Conservation (phyloP, 352 stramenopile species). For the Globisporangium emineosum region DNA sequence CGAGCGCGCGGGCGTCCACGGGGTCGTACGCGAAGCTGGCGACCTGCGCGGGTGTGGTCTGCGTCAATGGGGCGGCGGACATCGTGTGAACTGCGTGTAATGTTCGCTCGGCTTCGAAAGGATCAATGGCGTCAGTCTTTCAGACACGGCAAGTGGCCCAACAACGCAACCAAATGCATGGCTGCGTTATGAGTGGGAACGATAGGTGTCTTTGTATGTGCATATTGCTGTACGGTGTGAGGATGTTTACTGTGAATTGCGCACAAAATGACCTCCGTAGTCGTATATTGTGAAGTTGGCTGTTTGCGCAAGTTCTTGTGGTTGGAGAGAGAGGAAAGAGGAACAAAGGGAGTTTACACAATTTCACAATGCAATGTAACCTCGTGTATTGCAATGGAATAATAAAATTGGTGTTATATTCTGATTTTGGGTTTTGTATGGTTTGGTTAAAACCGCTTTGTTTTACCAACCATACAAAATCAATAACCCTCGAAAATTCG, state of each 20-base stretch:
- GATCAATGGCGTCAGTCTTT: conserved; percentile 1
- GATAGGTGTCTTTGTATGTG: too few relatives aligned
- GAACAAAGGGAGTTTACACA: too few relatives aligned
- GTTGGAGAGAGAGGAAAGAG: too few relatives aligned
- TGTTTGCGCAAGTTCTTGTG: too few relatives aligned
- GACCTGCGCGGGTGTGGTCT: conserved; percentile 66
- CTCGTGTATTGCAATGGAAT: too few relatives aligned
- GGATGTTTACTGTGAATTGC: too few relatives aligned
- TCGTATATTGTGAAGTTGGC: neutral
- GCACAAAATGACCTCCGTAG: neutral
- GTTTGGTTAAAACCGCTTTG: too few relatives aligned
- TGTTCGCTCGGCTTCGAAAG: conserved; percentile 6
- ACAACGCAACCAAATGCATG: neutral
- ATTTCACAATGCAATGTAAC: too few relatives aligned
- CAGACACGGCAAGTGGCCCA: neutral
- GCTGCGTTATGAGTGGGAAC: neutral
- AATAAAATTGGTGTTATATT: too few relatives aligned
- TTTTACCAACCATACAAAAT: too few relatives aligned
- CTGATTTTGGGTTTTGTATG: too few relatives aligned
- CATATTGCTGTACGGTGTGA: neutral
- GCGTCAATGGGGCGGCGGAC: conserved; percentile 44
- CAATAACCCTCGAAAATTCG: too few relatives aligned
- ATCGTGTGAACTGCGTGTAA: conserved; percentile 18
- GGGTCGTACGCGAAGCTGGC: conserved; percentile 79
- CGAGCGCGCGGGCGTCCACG: conserved; percentile 60